phyloP scores from a whole-genome alignment of 164 flowering plant genomes.

The Tetracentron sinense region DNA sequence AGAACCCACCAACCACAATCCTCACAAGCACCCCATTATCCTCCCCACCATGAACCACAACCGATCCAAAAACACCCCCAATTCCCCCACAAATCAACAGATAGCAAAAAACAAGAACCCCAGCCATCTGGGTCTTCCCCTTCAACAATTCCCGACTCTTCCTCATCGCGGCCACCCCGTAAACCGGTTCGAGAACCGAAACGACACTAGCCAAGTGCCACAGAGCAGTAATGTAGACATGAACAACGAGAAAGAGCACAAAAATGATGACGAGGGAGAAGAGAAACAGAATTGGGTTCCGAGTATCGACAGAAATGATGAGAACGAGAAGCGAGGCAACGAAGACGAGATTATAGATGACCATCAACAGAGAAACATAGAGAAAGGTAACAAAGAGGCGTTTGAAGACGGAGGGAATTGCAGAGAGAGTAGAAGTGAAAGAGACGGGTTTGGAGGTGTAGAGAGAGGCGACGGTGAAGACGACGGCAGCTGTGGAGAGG shows the following conservation, averaged over 20 bases:
- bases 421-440: conserved; percentile 54
- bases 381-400: conserved; percentile 66
- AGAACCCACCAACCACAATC: conserved; percentile 67
- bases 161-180: conserved; percentile 77
- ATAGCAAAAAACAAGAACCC: conserved; percentile 52
- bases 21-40: conserved; percentile 43
- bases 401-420: conserved; percentile 66
- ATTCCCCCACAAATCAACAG: conserved; percentile 47
- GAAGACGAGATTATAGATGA: conserved; percentile 49
- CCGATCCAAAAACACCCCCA: conserved; percentile 41
- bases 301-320: conserved; percentile 41
- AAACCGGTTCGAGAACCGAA: conserved; percentile 79
- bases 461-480: conserved; percentile 87
- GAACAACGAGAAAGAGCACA: conserved; percentile 50
- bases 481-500: conserved; percentile 90
- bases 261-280: conserved; percentile 29
- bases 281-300: conserved; percentile 30
- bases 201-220: conserved; percentile 96
- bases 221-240: conserved; percentile 75
- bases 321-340: conserved; percentile 29
- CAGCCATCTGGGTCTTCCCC: conserved; percentile 54
- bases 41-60: conserved; percentile 67
- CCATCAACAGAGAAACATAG: conserved; percentile 54
- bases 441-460: conserved; percentile 79
- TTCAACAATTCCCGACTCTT: conserved; percentile 83